Evolutionary conservation across 192 early-diverging fungal genomes (phyloP).

Genomic region (Coemansia sp.): DNA sequence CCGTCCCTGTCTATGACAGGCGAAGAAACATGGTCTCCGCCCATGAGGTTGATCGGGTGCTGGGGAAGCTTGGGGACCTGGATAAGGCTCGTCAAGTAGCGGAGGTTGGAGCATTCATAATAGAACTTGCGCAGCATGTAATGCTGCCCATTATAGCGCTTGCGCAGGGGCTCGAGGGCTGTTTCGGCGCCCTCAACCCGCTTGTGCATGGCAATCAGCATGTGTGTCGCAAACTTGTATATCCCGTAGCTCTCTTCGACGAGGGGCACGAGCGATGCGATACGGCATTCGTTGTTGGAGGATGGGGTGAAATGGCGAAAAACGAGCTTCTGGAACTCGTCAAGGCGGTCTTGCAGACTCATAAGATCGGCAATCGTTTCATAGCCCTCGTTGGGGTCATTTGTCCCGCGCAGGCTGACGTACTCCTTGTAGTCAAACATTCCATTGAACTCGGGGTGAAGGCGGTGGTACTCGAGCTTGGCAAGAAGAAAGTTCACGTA

Average conservation of each 20-base stretch:
- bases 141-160: slow-evolving; percentile 83
- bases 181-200: slow-evolving; percentile 65
- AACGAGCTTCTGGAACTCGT: slow-evolving; percentile 87
- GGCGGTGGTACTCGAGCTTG: slow-evolving; percentile 90
- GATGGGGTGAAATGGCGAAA: slow-evolving; percentile 78
- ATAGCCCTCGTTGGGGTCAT: slow-evolving; percentile 99
- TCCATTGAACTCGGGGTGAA: slow-evolving; percentile 90
- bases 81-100: slow-evolving; percentile 92
- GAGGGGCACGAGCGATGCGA: slow-evolving; percentile 93
- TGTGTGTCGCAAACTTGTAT: slow-evolving; percentile 92
- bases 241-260: slow-evolving; percentile 95
- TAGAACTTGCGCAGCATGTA: slow-evolving; percentile 89
- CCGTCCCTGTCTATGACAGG: slow-evolving; percentile 60
- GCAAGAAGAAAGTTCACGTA: slow-evolving; percentile 87
- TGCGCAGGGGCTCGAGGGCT: slow-evolving; percentile 83
- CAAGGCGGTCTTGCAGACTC: slow-evolving; percentile 86
- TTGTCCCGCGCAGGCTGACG: slow-evolving; percentile 85
- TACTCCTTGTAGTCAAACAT: slow-evolving; percentile 98
- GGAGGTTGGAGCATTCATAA: slow-evolving; percentile 81
- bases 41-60: slow-evolving; percentile 81
- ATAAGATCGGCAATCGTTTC: slow-evolving; percentile 96
- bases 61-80: slow-evolving; percentile 80
- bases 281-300: slow-evolving; percentile 92
- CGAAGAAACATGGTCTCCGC: slow-evolving; percentile 64
- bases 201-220: slow-evolving; percentile 93